Base-by-base conservation (phyloP, 2,329 filamentous ascomycete species). In the Exophiala viscosa region DNA sequence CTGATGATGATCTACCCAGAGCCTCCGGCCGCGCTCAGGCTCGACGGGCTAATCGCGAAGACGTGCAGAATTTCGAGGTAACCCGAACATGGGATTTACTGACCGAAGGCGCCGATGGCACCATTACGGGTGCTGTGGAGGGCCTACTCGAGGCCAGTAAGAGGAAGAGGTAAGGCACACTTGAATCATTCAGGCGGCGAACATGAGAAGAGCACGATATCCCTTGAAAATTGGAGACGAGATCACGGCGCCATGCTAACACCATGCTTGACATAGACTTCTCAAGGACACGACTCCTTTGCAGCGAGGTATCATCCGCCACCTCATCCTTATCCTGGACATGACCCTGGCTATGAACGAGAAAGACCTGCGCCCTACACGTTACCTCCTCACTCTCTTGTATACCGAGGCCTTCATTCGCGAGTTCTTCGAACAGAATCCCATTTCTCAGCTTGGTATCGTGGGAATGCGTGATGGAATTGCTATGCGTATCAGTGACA, bases 361-460 rank as follows among this genome's bases (percentile, higher is more conserved):
- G 70, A 97, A 97, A 71, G 93, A 99, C 67, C 79, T 97, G 61
- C 83, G 93, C 20, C 93, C 93, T 5, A 96, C 85, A 39, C 83
- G 92, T 55, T 91, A 92, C 70, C 80, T 90, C 34, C 80, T 96
- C 31, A 87, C 85, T 47, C 79, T 96, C 65, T 85, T 85, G 59
- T 95, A 90, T 70, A 87, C 90, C 13, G 82, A 86, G 59, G 86
- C 90, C 52, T 99, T 97, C 70, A 87, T 97, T 44, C 81, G 85
- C 54, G 92, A 96, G 69, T 99, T 90, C 73, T 99, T 97, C 67
- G 93, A 97, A 71, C 93, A 99, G 71, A 99, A 99, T 65, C 93
- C 93, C 9, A 97, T 99, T 61, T 95, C 90, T 8, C 93, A 99
- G 72, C 81, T 99, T 51, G 91, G 88, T 18, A 86, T 99, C 28